Base-by-base conservation (phyloP, 192 early-diverging fungal species). In the Haplosporangium gracile region DNA sequence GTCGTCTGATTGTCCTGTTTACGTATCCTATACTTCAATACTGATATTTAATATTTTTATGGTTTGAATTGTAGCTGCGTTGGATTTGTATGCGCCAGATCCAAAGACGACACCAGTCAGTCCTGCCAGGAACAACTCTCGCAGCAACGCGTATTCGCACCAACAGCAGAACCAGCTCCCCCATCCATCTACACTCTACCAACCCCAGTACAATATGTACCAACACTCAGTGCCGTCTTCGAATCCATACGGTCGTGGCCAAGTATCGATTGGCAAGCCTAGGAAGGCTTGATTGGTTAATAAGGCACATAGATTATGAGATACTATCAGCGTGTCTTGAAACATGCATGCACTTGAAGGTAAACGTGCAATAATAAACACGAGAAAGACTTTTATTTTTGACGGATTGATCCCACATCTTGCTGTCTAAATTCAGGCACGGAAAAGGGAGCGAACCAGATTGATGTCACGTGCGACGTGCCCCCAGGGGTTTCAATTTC, bases 81-180 rank as follows among this genome's bases (percentile, higher is more conserved):
- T 86, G 32, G 83, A 86, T 39, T 47, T 86, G 70, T 86, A 86
- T 49, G 83, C 83, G 42, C 83, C 78, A 13, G 83, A 86, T 47
- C 79, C 79, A 20, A 77, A 60, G 65, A 47, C 71, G 45, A 6
- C 73, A 9, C 68, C 70, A 4, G 18, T 34, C 32, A 70, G 60
- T 38, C 53, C 77, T 1, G 18, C 29, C n/a, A 38, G 45, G 10
- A 69, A 34, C 47, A 79, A 60, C 45, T 4, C 20, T 53, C 68
- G 32, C 18, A 22, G 65, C 32, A 77, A 26, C 39, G 40, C 40
- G 7, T 71, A 43, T 40, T 60, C 71, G 40, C 72, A 76, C 32
- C 53, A 79, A 13, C 39, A 45, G 29, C 75, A 32, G 26, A 39
- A 65, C 22, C 65, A 78, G 10, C 45, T 36, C 5, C 57, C 68